A percentile compares a stretch with the other conserved stretches of the same genome.
These are phyloP conservation scores for Aurantiochytrium sp. DNA, from an alignment of 108 stramenopile genomes.

Conservation along the genomic window DNA sequence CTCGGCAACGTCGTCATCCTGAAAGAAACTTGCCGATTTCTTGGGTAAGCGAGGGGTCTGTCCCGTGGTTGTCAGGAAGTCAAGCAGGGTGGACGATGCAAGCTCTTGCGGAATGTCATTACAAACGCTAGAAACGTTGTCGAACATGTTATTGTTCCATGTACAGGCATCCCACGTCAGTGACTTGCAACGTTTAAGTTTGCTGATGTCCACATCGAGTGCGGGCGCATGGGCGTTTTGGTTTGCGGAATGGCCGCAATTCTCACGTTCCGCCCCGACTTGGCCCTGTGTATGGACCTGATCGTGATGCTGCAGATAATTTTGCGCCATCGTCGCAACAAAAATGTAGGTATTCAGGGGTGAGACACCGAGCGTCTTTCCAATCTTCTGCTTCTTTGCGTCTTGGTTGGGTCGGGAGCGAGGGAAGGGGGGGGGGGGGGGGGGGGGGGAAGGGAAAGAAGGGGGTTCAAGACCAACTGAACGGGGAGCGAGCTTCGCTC, in stretches of 20 bases:
- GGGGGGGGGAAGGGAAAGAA: too few species aligned
- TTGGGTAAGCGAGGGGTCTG: neutral
- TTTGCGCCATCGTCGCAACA: too few species aligned
- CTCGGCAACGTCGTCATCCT: neutral
- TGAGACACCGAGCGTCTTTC: too few species aligned
- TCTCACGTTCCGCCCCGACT: neutral
- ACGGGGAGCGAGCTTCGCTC: too few species aligned
- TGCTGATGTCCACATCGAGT: neutral
- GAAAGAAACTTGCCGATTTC: neutral
- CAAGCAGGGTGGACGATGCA: neutral
- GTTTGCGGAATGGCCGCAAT: neutral
- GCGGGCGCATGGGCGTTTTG: neutral
- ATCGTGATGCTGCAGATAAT: too few species aligned
- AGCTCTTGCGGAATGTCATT: neutral
- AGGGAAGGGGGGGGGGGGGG: too few species aligned
- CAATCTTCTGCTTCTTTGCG: too few species aligned
- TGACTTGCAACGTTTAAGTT: neutral
- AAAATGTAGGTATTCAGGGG: too few species aligned
- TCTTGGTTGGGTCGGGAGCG: too few species aligned
- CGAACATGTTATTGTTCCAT: neutral
- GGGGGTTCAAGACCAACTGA: too few species aligned
- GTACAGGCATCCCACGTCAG: neutral
- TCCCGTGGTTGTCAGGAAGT: neutral
- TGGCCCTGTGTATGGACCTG: neutral
- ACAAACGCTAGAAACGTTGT: neutral